Evolutionary conservation across 139 green algal species (phyloP).

Genomic region (Closterium sp.): DNA sequence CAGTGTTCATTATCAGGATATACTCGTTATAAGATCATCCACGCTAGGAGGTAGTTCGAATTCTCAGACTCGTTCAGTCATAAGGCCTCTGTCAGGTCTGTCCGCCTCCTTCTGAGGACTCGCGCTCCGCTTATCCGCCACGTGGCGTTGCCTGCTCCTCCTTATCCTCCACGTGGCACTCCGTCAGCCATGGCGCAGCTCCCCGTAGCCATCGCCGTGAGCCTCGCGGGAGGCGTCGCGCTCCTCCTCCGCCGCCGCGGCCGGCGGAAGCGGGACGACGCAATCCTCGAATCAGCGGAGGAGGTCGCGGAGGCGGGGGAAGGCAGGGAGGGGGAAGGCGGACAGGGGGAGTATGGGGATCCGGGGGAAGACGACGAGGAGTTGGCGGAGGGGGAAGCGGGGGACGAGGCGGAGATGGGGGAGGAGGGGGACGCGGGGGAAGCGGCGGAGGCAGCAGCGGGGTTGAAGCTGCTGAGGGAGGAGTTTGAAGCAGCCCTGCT

Average conservation of each 20-base stretch:
- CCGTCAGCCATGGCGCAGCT: neutral
- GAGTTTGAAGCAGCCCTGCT: neutral
- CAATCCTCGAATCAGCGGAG: neutral
- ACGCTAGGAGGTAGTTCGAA: neutral
- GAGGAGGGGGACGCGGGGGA: neutral
- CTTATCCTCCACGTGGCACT: neutral
- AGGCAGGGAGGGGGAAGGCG: neutral
- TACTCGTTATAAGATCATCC: neutral
- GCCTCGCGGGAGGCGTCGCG: neutral
- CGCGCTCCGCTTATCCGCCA: neutral
- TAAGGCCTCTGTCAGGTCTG: neutral
- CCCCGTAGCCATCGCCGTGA: neutral
- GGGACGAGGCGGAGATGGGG: neutral
- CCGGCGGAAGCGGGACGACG: neutral
- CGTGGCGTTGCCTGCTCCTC: neutral
- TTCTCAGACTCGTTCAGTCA: neutral
- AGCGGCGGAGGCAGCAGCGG: neutral
- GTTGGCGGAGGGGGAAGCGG: neutral
- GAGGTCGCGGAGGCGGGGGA: neutral
- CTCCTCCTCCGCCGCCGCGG: neutral
- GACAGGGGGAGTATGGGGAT: neutral
- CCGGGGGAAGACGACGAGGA: neutral
- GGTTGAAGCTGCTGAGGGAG: neutral
- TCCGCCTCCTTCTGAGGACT: too few relatives aligned
- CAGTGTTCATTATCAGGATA: neutral